Percentiles rank a stretch among this genome's conserved stretches.
Conservation (phyloP, 1,284 basidiomycete species). For the Ganoderma sp. region DNA sequence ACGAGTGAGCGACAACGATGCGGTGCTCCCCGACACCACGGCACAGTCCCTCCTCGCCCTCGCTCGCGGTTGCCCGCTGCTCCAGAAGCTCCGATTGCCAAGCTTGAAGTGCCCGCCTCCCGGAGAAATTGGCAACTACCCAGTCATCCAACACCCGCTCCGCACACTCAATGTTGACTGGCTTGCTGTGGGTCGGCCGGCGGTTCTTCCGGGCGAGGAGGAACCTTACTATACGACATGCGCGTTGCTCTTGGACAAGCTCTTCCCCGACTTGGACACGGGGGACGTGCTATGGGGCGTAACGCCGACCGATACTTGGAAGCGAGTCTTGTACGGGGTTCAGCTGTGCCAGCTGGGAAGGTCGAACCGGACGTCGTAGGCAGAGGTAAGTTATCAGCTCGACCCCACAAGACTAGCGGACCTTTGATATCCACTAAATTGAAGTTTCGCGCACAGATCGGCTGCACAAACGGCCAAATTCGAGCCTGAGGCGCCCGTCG, state of each 20-base stretch:
- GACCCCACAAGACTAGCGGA: too few species aligned
- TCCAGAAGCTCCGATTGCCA: background rate
- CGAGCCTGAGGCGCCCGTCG: background rate
- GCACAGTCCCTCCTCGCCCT: background rate
- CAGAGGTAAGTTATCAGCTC: background rate
- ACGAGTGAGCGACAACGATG: background rate
- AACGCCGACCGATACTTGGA: background rate
- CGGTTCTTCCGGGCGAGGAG: background rate
- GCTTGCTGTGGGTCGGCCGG: background rate
- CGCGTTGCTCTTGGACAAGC: background rate
- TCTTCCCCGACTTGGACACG: background rate
- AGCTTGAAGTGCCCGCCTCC: background rate
- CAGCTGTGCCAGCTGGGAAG: background rate
- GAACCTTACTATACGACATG: background rate
- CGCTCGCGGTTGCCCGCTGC: background rate
- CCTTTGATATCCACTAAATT: too few species aligned
- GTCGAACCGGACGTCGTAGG: background rate
- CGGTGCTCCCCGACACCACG: background rate
- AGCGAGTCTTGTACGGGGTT: background rate
- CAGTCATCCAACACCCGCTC: background rate
- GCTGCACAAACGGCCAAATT: too few species aligned
- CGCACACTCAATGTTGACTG: background rate
- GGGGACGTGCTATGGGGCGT: background rate
- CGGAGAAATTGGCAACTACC: background rate
- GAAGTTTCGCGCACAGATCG: too few species aligned